Evolutionary conservation across 2,329 filamentous ascomycete genomes (phyloP), one percentile per base, ranked within the genome.

Genomic region (Samsoniella hepiali): DNA sequence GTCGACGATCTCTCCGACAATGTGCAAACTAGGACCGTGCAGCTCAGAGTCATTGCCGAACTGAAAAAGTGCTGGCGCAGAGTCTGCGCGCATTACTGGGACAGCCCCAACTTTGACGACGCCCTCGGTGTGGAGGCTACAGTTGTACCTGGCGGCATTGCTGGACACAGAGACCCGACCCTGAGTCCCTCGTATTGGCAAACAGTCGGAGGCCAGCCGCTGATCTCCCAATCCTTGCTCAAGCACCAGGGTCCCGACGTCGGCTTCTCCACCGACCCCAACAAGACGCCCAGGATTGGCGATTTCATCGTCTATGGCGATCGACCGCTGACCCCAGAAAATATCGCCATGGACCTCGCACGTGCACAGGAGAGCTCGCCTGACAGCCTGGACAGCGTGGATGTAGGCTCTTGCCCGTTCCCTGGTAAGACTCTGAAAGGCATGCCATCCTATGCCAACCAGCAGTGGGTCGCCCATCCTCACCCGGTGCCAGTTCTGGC

Each of bases 41-140:
- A 84, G 58, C 68, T 96, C 64, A 97, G 97, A 75, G 96, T 98
- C 67, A 82, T 99, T 42, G 88, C 90, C 36, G 95, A 99, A 75
- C 79, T 99, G 66, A 99, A 99, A 75, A 96, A 97, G 73, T 98
- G 95, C 73, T 99, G 95, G 95, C 88, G 93, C 73, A 86, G 93
- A 58, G 91, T 95, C 27, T 98, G 93, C 73, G 88, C 90, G 0
- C 79, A 93, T 62, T 97, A 93, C 73, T 99, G 95, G 94, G 91
- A 96, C 66, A 84, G 84, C 0, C 80, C 86, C 0, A 86, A 91
- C 54, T 88, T 88, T 42, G 82, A 88, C 67, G 82, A 89, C 65
- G 78, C 81, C 1, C 79, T 86, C 13, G 83, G 82, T 15, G 81
- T 87, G 3, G 86, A 91, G 32, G 81, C 85, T 22, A 85, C 90